Percentiles rank a stretch among this genome's conserved stretches.
Conservation (phyloP, 129 eudicot genomes). For the Lonicera japonica region DNA sequence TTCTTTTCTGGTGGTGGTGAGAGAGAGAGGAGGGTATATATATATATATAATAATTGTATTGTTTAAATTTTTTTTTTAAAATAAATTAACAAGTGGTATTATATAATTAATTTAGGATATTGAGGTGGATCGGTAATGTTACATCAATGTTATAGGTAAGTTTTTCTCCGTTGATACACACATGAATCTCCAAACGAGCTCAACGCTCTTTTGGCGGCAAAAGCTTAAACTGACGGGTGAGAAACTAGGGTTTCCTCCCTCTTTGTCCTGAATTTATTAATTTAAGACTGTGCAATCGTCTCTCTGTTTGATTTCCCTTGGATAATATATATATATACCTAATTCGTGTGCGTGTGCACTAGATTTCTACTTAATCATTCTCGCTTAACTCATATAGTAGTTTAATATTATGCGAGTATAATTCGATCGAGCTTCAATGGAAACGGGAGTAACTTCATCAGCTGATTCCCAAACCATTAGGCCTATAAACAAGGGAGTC, state of each 20-base stretch:
- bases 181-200: no score
- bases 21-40: no score
- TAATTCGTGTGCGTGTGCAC: background rate
- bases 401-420: background rate
- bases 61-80: no score
- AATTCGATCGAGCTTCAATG: slow-evolving; percentile 20
- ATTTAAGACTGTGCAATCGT: background rate
- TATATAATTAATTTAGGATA: no score
- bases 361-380: background rate
- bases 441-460: slow-evolving; percentile 22
- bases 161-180: no score
- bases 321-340: background rate
- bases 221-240: slow-evolving; percentile 1
- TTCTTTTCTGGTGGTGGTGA: no score
- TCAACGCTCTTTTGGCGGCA: slow-evolving; percentile 14
- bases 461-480: slow-evolving; percentile 32
- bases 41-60: no score
- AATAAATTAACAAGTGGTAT: no score
- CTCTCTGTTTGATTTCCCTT: background rate
- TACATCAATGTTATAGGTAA: no score
- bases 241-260: slow-evolving; percentile 15
- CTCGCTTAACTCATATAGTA: background rate
- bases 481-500: slow-evolving; percentile 70
- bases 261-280: no score
- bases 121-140: no score